These are phyloP conservation scores for Rhynchospora pubera DNA, from an alignment of 176 grass and related monocot species.

Conservation along the genomic window DNA sequence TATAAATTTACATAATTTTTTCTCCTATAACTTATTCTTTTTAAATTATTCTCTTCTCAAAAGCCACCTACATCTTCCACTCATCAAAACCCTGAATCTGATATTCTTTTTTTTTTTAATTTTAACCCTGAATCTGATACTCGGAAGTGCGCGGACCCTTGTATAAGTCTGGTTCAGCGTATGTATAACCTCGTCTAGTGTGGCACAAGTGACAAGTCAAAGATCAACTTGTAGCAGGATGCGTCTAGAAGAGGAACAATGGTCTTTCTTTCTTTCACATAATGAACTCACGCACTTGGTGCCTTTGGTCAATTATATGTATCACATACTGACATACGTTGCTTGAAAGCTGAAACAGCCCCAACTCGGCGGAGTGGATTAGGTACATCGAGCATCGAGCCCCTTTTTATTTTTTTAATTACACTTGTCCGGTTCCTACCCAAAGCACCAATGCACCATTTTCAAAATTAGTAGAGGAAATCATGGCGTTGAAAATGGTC, in stretches of 20 bases:
- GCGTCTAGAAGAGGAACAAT: neutral
- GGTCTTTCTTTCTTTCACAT: neutral
- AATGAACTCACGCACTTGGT: neutral
- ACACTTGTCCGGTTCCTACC: slow-evolving; percentile 2
- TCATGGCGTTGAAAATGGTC: neutral
- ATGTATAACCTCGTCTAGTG: no score
- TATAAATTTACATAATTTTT: no score
- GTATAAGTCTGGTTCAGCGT: no score
- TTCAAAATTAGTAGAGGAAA: neutral
- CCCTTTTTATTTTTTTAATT: neutral
- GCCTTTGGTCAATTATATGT: neutral
- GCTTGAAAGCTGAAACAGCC: neutral
- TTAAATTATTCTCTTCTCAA: no score
- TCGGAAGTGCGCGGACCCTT: no score
- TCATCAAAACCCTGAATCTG: no score
- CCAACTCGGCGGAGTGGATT: neutral
- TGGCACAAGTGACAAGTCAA: no score
- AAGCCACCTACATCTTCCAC: no score
- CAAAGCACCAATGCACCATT: neutral
- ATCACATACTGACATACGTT: neutral
- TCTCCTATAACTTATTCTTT: no score
- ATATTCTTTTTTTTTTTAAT: no score
- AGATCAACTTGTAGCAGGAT: no score
- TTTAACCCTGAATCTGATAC: no score
- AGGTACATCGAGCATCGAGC: neutral